A percentile compares a stretch with the other conserved stretches of the same genome.
These are phyloP conservation scores for Beauveria medogensis DNA, from an alignment of 2,329 filamentous ascomycete genomes.

Conservation along the genomic window DNA sequence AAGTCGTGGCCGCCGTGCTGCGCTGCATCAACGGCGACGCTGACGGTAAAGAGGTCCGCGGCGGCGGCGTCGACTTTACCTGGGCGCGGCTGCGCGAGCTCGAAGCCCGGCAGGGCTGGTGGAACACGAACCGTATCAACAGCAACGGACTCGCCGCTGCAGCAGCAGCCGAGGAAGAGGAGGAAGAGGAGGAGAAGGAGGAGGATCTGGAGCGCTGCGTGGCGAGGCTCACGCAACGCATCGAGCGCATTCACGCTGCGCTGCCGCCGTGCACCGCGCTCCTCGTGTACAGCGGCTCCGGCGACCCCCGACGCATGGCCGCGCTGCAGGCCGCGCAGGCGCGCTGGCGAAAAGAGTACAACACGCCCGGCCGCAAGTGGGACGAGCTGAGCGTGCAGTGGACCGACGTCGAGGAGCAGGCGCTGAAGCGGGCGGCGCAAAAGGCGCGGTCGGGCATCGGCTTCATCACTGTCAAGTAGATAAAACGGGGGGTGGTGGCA, in stretches of 20 bases:
- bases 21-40: conserved; percentile 52
- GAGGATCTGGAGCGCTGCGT: conserved; percentile 38
- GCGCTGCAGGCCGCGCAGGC: conserved; percentile 51
- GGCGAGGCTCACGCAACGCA: conserved; percentile 36
- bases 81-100: conserved; percentile 60
- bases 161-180: conserved; percentile 15
- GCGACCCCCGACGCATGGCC: conserved; percentile 60
- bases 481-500: too few species aligned
- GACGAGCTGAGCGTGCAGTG: conserved; percentile 58
- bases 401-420: conserved; percentile 60
- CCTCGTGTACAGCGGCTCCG: conserved; percentile 57
- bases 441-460: conserved; percentile 54
- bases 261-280: conserved; percentile 59
- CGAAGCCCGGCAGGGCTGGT: conserved; percentile 59
- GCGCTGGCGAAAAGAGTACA: conserved; percentile 57
- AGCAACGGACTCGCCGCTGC: conserved; percentile 27
- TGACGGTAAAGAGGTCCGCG: conserved; percentile 48
- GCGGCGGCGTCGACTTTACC: conserved; percentile 57
- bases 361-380: conserved; percentile 56
- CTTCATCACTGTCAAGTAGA: conserved; percentile 56
- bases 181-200: conserved; percentile 11
- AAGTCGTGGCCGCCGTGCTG: conserved; percentile 46
- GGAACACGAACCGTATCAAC: conserved; percentile 48
- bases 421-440: conserved; percentile 47
- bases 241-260: conserved; percentile 47